A percentile compares a stretch with the other conserved stretches of the same genome.
Evolutionary conservation across 495 filamentous ascomycete genomes (phyloP).

Genomic region (Corynascus novoguineensis): DNA sequence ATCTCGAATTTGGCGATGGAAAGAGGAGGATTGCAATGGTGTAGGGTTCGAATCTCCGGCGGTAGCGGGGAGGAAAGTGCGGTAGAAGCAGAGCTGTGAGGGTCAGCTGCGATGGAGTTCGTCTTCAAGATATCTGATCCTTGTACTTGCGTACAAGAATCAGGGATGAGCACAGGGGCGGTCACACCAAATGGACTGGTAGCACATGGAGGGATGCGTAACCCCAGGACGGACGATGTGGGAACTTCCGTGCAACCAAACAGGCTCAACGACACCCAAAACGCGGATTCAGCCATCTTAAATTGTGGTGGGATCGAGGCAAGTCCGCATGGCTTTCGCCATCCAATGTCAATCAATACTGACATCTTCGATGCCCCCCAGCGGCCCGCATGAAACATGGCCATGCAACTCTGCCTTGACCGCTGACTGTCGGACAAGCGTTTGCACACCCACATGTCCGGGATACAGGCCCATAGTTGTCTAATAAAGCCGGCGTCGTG

Average conservation of each 20-base stretch:
- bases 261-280: neutral
- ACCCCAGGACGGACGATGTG: neutral
- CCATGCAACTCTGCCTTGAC: neutral
- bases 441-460: too few species aligned
- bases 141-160: constrained; percentile 1
- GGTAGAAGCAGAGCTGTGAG: neutral
- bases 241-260: neutral
- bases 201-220: neutral
- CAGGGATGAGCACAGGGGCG: neutral
- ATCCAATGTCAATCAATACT: neutral
- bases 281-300: neutral
- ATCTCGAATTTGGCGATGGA: constrained; percentile 9
- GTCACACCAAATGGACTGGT: too few species aligned
- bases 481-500: too few species aligned
- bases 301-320: neutral
- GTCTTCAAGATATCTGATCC: constrained; percentile 1
- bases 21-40: neutral
- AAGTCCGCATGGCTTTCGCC: neutral
- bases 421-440: neutral
- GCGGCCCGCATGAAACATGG: neutral
- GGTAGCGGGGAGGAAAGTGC: neutral
- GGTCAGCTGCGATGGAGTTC: neutral
- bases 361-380: neutral
- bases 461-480: too few species aligned
- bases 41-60: neutral